Evolutionary conservation across 108 stramenopile species (phyloP).

Genomic region (Cyclotella sp.): DNA sequence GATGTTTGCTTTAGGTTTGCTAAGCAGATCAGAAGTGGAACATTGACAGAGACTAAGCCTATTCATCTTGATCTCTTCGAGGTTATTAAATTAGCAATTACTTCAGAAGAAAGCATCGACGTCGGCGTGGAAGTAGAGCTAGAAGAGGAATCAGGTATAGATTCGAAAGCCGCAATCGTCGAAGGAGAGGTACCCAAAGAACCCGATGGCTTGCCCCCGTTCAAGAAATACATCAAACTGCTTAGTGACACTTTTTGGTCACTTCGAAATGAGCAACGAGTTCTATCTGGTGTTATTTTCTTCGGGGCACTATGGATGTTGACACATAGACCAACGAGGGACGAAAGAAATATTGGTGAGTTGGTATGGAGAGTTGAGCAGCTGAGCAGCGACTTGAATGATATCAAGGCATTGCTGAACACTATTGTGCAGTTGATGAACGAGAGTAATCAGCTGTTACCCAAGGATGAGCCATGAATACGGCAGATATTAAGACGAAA

Average conservation of each 20-base stretch:
- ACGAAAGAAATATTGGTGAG: constrained; percentile 7
- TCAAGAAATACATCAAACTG: neutral
- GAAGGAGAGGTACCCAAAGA: constrained; percentile 1
- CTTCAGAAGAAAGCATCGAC: constrained; percentile 5
- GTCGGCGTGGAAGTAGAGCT: constrained; percentile 13
- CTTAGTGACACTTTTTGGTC: neutral
- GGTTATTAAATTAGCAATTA: constrained; percentile 51
- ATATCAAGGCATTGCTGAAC: neutral
- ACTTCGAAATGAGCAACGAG: neutral
- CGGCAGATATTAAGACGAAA: neutral
- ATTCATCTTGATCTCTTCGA: constrained; percentile 76
- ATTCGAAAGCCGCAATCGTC: neutral
- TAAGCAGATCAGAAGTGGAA: constrained; percentile 74
- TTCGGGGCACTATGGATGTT: constrained; percentile 11
- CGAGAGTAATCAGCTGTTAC: neutral
- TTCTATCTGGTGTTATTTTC: constrained; percentile 6
- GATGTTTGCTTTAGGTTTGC: constrained; percentile 51
- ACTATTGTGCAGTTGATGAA: constrained; percentile 2
- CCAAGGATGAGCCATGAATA: too few relatives aligned
- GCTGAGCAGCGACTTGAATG: constrained; percentile 21
- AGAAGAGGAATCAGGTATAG: constrained; percentile 11
- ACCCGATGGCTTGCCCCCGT: neutral
- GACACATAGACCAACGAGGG: constrained; percentile 1
- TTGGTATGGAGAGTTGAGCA: constrained; percentile 30
- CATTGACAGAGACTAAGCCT: constrained; percentile 68